Evolutionary conservation across 768 basidiomycete genomes (phyloP).

Genomic region (Kwoniella dendrophila): DNA sequence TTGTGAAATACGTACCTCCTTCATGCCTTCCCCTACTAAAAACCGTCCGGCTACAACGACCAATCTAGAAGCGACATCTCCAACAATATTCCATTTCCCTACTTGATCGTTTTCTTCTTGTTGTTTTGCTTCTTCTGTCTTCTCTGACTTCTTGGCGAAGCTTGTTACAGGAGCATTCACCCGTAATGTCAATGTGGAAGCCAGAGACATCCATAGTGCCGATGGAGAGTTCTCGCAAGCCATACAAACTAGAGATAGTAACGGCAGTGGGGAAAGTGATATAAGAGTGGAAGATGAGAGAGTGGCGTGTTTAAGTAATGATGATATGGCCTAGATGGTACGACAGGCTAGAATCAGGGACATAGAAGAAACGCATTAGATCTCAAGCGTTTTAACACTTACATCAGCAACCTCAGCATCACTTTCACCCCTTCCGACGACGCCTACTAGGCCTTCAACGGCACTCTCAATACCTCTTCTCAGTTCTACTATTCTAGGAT

Average conservation of each 20-base stretch:
- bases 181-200: slow-evolving; percentile 76
- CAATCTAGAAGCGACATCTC: slow-evolving; percentile 38
- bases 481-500: slow-evolving; percentile 60
- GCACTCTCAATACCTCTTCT: slow-evolving; percentile 69
- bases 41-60: slow-evolving; percentile 29
- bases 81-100: slow-evolving; percentile 40
- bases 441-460: slow-evolving; percentile 66
- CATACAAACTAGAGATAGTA: slow-evolving; percentile 57
- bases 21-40: slow-evolving; percentile 35
- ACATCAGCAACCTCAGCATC: slow-evolving; percentile 79
- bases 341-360: slow-evolving; percentile 47
- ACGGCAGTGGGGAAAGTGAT: slow-evolving; percentile 75
- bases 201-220: slow-evolving; percentile 76
- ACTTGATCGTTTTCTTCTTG: slow-evolving; percentile 29
- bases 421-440: slow-evolving; percentile 75
- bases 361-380: neutral
- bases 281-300: slow-evolving; percentile 78
- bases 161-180: slow-evolving; percentile 69
- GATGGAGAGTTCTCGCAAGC: slow-evolving; percentile 50
- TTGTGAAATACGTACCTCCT: slow-evolving; percentile 36
- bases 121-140: slow-evolving; percentile 30
- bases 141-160: slow-evolving; percentile 56
- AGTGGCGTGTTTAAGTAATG: slow-evolving; percentile 62
- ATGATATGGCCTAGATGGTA: slow-evolving; percentile 78
- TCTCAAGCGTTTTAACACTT: slow-evolving; percentile 51